Evolutionary conservation across 495 filamentous ascomycete species (phyloP).

Genomic region (Neurospora sublineolata): DNA sequence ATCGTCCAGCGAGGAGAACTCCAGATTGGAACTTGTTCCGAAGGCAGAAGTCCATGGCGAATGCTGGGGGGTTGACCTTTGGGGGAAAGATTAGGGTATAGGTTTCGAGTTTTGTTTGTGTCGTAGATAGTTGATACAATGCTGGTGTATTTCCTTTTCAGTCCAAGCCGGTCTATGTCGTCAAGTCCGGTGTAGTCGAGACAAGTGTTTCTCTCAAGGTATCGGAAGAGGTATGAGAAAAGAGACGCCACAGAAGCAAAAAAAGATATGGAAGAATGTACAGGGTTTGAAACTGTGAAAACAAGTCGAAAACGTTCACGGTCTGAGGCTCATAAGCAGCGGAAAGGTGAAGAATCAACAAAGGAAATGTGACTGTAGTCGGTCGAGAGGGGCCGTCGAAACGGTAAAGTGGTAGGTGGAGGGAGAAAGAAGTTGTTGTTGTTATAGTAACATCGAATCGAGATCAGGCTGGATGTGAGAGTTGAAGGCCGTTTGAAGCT

Average conservation of each 20-base stretch:
- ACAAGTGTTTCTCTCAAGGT: constrained; percentile 6
- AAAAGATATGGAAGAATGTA: constrained; percentile 25
- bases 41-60: constrained; percentile 62
- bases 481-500: constrained; percentile 24
- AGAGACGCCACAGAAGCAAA: constrained; percentile 14
- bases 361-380: constrained; percentile 35
- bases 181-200: constrained; percentile 19
- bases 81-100: constrained; percentile 20
- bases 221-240: constrained; percentile 7
- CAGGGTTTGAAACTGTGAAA: constrained; percentile 32
- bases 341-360: constrained; percentile 42
- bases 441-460: constrained; percentile 60
- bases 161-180: constrained; percentile 32
- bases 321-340: constrained; percentile 58
- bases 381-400: constrained; percentile 39
- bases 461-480: constrained; percentile 31
- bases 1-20: constrained; percentile 71
- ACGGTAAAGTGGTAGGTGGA: constrained; percentile 25
- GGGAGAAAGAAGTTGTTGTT: constrained; percentile 42
- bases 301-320: constrained; percentile 46
- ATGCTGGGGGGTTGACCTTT: constrained; percentile 16
- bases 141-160: constrained; percentile 15
- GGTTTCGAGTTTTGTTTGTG: constrained; percentile 1
- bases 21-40: constrained; percentile 62
- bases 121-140: constrained; percentile 24